Evolutionary conservation across 169 alveolate genomes (phyloP).

Genomic region (Plasmodium knowlesi): DNA sequence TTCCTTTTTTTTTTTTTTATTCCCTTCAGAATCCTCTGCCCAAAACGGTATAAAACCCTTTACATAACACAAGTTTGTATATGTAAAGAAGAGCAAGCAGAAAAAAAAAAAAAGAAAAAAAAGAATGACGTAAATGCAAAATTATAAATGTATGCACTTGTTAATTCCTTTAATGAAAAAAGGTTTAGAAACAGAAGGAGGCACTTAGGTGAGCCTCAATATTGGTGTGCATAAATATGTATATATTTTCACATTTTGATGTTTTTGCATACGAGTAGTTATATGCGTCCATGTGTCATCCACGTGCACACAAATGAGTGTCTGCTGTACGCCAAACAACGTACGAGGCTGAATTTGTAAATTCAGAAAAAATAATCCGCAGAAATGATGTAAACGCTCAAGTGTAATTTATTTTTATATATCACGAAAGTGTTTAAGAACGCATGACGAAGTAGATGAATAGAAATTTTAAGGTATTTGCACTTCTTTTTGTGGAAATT

Average conservation of each 20-base stretch:
- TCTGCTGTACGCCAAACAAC: neutral
- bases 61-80: neutral
- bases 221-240: conserved; percentile 1
- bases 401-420: neutral
- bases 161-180: neutral
- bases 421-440: neutral
- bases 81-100: neutral
- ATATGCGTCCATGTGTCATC: neutral
- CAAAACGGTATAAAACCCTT: conserved; percentile 6
- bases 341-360: conserved; percentile 2
- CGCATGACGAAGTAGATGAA: neutral
- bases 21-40: neutral
- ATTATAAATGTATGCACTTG: neutral
- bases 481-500: neutral
- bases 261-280: conserved; percentile 1
- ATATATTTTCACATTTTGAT: neutral
- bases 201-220: neutral
- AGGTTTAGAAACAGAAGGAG: neutral
- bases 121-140: conserved; percentile 7
- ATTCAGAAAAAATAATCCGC: neutral
- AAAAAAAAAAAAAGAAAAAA: neutral
- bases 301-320: neutral
- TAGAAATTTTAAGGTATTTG: neutral
- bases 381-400: neutral
- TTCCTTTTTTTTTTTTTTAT: conserved; percentile 14